A percentile compares a stretch with the other conserved stretches of the same genome.
Conservation (phyloP, 805 yeast species). For the Yarrowia osloensis region DNA sequence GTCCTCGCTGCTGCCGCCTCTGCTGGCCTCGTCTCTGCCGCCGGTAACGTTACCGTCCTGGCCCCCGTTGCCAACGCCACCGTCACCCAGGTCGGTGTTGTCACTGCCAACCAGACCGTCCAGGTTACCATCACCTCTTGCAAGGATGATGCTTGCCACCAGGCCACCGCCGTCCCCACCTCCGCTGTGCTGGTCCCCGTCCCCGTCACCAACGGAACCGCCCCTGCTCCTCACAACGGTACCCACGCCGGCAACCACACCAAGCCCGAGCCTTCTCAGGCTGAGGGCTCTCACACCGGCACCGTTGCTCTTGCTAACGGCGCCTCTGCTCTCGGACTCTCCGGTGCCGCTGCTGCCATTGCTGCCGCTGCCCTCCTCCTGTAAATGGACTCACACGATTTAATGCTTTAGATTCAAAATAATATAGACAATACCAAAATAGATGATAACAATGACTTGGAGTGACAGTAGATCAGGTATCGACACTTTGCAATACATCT, state of each 20-base stretch:
- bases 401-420: slow-evolving; percentile 27
- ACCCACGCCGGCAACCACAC: slow-evolving; percentile 16
- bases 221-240: not conserved
- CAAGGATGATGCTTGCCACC: not conserved
- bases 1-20: slow-evolving; percentile 1
- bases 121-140: slow-evolving; percentile 29
- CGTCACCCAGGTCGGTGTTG: slow-evolving; percentile 16
- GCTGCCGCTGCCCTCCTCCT: slow-evolving; percentile 21
- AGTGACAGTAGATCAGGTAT: too few relatives aligned
- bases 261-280: slow-evolving; percentile 26
- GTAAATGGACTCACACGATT: slow-evolving; percentile 10
- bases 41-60: not conserved
- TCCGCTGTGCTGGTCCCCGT: not conserved
- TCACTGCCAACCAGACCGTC: slow-evolving; percentile 25
- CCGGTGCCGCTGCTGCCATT: slow-evolving; percentile 12
- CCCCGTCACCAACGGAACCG: slow-evolving; percentile 8
- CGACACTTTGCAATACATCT: too few relatives aligned
- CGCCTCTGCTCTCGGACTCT: slow-evolving; percentile 1
- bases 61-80: not conserved
- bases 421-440: slow-evolving; percentile 13
- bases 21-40: slow-evolving; percentile 10
- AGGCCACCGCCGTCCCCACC: slow-evolving; percentile 13
- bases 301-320: not conserved
- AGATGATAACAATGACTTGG: not conserved
- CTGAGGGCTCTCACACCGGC: not conserved